Conservation (phyloP, 768 basidiomycete species). For the Gautieria morchelliformis region DNA sequence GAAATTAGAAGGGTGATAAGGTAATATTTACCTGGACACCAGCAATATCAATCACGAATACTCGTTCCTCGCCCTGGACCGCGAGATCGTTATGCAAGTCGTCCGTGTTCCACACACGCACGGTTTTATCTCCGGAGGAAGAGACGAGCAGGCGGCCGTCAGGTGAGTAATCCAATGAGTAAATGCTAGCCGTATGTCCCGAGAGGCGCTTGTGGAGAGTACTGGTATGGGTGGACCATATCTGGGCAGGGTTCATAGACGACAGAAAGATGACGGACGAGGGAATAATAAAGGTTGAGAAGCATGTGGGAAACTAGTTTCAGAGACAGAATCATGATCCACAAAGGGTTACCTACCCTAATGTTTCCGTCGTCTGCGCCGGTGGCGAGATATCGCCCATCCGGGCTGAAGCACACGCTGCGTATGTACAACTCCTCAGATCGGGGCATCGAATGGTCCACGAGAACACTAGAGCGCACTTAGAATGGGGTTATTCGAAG, state of each 20-base stretch:
- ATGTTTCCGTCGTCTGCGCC: slow-evolving; percentile 29
- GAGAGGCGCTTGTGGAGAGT: neutral
- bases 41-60: too few relatives aligned
- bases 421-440: neutral
- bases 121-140: slow-evolving; percentile 26
- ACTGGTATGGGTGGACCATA: neutral
- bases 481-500: neutral
- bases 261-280: neutral
- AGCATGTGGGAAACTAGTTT: neutral
- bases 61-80: too few relatives aligned
- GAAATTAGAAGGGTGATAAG: slow-evolving; percentile 20
- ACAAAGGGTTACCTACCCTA: slow-evolving; percentile 23
- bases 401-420: slow-evolving; percentile 24
- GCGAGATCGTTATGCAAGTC: too few relatives aligned
- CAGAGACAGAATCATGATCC: neutral
- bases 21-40: too few relatives aligned
- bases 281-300: neutral
- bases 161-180: slow-evolving; percentile 22
- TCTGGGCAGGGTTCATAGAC: neutral
- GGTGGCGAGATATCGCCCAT: slow-evolving; percentile 24
- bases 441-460: too few relatives aligned
- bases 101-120: slow-evolving; percentile 25
- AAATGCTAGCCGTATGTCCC: neutral
- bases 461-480: too few relatives aligned
- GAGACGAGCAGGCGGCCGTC: slow-evolving; percentile 27